These are phyloP conservation scores for Elongisporangium prolatum DNA, from an alignment of 352 stramenopile species.

Conservation along the genomic window DNA sequence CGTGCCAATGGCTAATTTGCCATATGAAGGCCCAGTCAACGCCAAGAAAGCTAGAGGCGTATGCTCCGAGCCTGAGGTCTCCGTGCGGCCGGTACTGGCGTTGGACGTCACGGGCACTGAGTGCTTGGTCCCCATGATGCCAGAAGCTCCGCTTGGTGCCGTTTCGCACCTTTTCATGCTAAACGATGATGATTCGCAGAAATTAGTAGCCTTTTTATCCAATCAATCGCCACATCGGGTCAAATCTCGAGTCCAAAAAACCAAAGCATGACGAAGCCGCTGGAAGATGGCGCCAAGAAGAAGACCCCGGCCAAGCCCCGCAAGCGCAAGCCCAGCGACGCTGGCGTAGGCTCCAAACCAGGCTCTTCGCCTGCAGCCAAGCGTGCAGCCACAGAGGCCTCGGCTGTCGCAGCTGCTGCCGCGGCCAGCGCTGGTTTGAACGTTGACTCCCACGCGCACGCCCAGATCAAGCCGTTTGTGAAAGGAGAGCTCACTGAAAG, in stretches of 20 bases:
- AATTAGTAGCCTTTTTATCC: constrained; percentile 4
- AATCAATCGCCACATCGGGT: background rate
- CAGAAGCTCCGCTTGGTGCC: background rate
- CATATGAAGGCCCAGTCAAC: constrained; percentile 1
- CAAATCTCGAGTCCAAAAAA: background rate
- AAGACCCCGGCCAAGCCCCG: constrained; percentile 61
- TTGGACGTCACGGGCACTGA: constrained; percentile 46
- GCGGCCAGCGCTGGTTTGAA: constrained; percentile 8
- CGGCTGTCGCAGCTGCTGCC: background rate
- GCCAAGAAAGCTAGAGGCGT: constrained; percentile 3
- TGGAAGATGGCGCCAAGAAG: constrained; percentile 48
- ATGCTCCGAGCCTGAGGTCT: constrained; percentile 5
- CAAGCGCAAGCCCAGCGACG: constrained; percentile 76
- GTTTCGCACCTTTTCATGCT: background rate
- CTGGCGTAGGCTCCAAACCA: constrained; percentile 23
- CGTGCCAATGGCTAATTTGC: constrained; percentile 24
- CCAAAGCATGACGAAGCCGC: constrained; percentile 27
- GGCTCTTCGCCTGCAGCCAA: constrained; percentile 28
- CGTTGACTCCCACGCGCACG: constrained; percentile 6
- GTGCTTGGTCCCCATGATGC: constrained; percentile 57
- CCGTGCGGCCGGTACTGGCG: constrained; percentile 3
- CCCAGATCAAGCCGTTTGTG: constrained; percentile 64
- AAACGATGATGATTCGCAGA: background rate
- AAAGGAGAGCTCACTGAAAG: constrained; percentile 76
- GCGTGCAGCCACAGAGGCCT: constrained; percentile 9